Base-by-base conservation (phyloP, 768 basidiomycete species). In the Suillus sp. region DNA sequence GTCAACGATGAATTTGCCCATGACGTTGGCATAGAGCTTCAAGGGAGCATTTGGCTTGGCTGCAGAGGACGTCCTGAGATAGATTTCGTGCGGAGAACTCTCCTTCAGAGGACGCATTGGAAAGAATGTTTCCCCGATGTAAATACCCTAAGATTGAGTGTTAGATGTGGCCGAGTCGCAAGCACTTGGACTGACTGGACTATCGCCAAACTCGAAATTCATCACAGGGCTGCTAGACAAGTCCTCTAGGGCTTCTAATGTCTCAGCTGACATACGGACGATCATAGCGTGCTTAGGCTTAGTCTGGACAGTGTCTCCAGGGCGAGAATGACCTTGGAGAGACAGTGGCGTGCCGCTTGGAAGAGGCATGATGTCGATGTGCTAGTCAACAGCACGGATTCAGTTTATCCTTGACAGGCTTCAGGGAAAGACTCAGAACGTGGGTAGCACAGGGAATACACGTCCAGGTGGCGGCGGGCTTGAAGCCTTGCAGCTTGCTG, bases 241-340 rank as follows among this genome's bases (percentile, higher is more conserved):
- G 0, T 80, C 77, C 48, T 86, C 83, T 48, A 92, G 83, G 1
- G 88, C 87, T 61, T 90, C 86, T 64, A 92, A 79, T 0, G 88
- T 86, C 73, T 91, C 88, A 38, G 84, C 80, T 4, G 91, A 86
- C 83, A 93, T 81, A 62, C 90, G 87, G 45, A 93, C 83, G 57
- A 93, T 78, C 85, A 92, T 87, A 55, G 91, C 91, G 30, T 83
- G 82, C 78, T 90, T 91, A 14, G 86, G 86, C 64, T 83, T 85
- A 4, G 87, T 80, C 38, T 85, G 84, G 38, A 81, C 71, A 0
- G 83, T 78, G 64, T 84, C 86, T 51, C 84, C 86, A 38, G 84
- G 84, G 53, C 78, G 78, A 1, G 85, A 79, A 68, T 82, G 80
- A 37, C 86, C 84, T 48, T 86, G 82, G 48, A 93, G 81, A 10